Evolutionary conservation across 2,329 filamentous ascomycete genomes (phyloP).

Genomic region (Pestalotiopsis sp.): DNA sequence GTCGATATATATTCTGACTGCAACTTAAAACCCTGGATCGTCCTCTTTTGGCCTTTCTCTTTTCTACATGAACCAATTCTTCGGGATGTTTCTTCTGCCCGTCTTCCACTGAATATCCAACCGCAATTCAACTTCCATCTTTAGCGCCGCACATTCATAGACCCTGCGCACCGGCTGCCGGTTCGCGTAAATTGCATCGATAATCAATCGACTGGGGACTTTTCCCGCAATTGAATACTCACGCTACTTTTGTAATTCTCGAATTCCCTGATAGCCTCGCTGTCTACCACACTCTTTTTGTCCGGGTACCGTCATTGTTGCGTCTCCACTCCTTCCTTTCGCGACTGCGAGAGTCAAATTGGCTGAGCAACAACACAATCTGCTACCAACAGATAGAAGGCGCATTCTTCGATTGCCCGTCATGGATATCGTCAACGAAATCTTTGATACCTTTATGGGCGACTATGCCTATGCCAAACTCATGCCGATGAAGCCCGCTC

Average conservation of each 20-base stretch:
- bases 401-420: not conserved
- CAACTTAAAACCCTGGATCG: too few relatives aligned
- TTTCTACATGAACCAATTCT: not conserved
- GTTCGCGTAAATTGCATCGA: not conserved
- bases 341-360: not conserved
- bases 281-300: not conserved
- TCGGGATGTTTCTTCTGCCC: not conserved
- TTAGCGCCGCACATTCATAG: not conserved
- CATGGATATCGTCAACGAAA: conserved; percentile 92
- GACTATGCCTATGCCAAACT: conserved; percentile 76
- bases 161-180: not conserved
- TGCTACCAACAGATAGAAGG: not conserved
- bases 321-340: not conserved
- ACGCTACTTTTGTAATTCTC: not conserved
- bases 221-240: not conserved
- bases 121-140: not conserved
- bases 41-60: not conserved
- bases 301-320: not conserved
- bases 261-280: not conserved
- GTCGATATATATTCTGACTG: not conserved
- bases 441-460: conserved; percentile 78
- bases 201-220: not conserved
- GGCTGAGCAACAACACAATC: not conserved
- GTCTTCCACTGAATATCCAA: not conserved
- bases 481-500: conserved; percentile 60